phyloP scores from a whole-genome alignment of 2,329 filamentous ascomycete species.

The Ceratocystis variospora region DNA sequence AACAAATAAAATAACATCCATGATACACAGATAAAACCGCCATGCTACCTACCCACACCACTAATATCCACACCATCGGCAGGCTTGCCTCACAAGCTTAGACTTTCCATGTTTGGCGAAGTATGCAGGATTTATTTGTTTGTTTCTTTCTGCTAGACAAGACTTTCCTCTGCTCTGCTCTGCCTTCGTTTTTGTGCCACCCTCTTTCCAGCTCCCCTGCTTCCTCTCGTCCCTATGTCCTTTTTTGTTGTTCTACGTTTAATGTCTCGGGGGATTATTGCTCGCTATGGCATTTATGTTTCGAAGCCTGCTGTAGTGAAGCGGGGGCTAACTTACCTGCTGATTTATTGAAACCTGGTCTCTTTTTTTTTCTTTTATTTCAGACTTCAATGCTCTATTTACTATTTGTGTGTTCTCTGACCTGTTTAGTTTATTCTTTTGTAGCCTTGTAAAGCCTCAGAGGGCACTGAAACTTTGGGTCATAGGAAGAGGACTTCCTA shows the following conservation, averaged over 20 bases:
- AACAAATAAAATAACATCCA: not conserved
- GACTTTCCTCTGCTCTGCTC: not conserved
- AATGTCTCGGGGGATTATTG: not conserved
- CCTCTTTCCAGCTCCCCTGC: not conserved
- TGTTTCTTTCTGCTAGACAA: not conserved
- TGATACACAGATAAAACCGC: not conserved
- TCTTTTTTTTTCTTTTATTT: not conserved
- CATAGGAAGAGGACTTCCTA: not conserved
- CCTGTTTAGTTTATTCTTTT: not conserved
- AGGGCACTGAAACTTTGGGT: not conserved
- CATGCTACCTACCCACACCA: not conserved
- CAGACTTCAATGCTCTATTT: not conserved
- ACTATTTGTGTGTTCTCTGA: not conserved
- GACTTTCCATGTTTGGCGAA: not conserved
- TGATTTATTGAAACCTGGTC: not conserved
- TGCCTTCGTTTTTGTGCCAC: not conserved
- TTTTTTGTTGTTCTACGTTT: not conserved
- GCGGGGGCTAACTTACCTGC: not conserved
- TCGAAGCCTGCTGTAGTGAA: not conserved
- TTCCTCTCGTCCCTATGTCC: not conserved
- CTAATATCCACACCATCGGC: not conserved
- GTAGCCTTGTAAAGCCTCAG: not conserved
- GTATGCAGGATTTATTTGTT: not conserved
- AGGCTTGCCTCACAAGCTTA: not conserved
- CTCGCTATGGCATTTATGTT: slow-evolving; percentile 2